A percentile compares a stretch with the other conserved stretches of the same genome.
These are phyloP conservation scores for Xylariaceae sp. DNA, from an alignment of 2,329 filamentous ascomycete species.

Conservation along the genomic window DNA sequence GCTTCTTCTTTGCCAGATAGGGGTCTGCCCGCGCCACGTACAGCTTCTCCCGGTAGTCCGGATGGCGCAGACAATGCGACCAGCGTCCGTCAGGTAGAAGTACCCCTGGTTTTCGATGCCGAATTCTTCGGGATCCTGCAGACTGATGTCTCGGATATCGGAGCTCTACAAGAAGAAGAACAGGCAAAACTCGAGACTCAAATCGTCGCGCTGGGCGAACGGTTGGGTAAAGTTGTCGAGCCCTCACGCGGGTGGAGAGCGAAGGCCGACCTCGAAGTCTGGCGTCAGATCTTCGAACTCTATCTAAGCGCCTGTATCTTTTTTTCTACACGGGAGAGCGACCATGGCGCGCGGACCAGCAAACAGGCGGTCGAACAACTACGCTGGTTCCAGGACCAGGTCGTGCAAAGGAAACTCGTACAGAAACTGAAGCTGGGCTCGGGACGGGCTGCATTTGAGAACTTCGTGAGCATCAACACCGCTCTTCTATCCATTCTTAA, in stretches of 20 bases:
- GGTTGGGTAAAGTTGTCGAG: slow-evolving; percentile 59
- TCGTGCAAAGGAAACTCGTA: slow-evolving; percentile 54
- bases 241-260: slow-evolving; percentile 57
- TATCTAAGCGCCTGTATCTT: slow-evolving; percentile 78
- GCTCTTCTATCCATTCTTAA: slow-evolving; percentile 72
- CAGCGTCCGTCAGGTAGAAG: slow-evolving; percentile 50
- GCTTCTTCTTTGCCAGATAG: not conserved
- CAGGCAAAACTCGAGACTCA: slow-evolving; percentile 56
- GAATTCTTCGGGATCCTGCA: slow-evolving; percentile 76
- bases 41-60: not conserved
- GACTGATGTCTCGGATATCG: slow-evolving; percentile 63
- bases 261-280: slow-evolving; percentile 61
- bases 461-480: slow-evolving; percentile 68
- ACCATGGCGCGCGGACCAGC: slow-evolving; percentile 63
- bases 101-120: slow-evolving; percentile 69
- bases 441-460: slow-evolving; percentile 58
- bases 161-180: slow-evolving; percentile 61
- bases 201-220: slow-evolving; percentile 58
- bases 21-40: not conserved
- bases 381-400: slow-evolving; percentile 64
- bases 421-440: slow-evolving; percentile 60
- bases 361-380: slow-evolving; percentile 61
- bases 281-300: slow-evolving; percentile 76
- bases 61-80: not conserved
- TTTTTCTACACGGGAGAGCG: slow-evolving; percentile 69